A percentile compares a stretch with the other conserved stretches of the same genome.
phyloP scores from a whole-genome alignment of 164 flowering plant genomes.

The Saururus chinensis region DNA sequence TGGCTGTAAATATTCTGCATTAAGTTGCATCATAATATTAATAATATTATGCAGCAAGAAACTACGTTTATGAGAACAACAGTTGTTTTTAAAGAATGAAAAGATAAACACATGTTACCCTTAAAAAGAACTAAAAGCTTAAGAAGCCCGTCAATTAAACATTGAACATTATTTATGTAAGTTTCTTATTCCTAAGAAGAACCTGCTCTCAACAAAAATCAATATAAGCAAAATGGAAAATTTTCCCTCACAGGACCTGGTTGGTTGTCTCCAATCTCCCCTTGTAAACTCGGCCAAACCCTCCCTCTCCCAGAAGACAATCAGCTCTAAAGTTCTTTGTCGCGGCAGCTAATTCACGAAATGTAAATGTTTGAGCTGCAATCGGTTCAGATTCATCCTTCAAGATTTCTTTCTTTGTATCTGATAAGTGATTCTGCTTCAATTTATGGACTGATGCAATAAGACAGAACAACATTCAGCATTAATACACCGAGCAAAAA shows the following conservation, averaged over 20 bases:
- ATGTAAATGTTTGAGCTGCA: conserved; percentile 48
- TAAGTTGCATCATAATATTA: too few relatives aligned
- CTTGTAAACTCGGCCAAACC: conserved; percentile 85
- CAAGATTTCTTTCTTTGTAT: conserved; percentile 18
- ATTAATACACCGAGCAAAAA: too few relatives aligned
- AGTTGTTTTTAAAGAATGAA: too few relatives aligned
- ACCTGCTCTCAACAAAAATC: background rate
- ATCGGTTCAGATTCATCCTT: conserved; percentile 29
- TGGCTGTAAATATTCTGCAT: too few relatives aligned
- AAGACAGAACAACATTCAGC: too few relatives aligned
- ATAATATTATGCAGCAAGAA: too few relatives aligned
- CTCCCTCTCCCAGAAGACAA: conserved; percentile 77
- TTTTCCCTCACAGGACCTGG: conserved; percentile 28
- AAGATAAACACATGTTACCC: too few relatives aligned
- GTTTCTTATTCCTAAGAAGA: background rate
- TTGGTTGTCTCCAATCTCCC: conserved; percentile 44
- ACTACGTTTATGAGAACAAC: too few relatives aligned
- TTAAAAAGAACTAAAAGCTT: background rate
- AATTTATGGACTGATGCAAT: conserved; percentile 7
- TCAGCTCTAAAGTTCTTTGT: conserved; percentile 60
- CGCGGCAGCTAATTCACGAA: conserved; percentile 57
- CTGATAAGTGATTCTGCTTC: conserved; percentile 6
- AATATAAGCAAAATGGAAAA: background rate
- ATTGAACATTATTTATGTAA: background rate
- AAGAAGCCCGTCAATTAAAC: background rate